phyloP scores from a whole-genome alignment of 116 monocot genomes.

The Trichopus zeylanicus region DNA sequence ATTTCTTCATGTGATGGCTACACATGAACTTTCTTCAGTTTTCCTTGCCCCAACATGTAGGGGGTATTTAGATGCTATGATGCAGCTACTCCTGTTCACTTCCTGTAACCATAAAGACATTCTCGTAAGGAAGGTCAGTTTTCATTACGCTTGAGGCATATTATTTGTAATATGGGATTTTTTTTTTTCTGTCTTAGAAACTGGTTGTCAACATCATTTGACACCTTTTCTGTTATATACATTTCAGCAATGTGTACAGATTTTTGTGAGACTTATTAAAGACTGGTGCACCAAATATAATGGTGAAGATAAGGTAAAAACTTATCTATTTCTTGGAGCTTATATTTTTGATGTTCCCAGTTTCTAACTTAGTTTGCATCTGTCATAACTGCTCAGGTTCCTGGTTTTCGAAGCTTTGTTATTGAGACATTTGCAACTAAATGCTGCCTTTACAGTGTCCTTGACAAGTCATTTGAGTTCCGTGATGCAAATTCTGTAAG shows the following conservation, averaged over 20 bases:
- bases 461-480: constrained; percentile 83
- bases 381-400: constrained; percentile 35
- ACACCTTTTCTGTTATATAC: background rate
- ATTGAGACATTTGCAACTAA: constrained; percentile 68
- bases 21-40: constrained; percentile 70
- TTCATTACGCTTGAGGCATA: background rate
- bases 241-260: constrained; percentile 79
- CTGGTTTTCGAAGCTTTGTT: constrained; percentile 77
- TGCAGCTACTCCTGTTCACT: constrained; percentile 58
- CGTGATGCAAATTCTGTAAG: constrained; percentile 84
- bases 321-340: background rate
- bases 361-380: too few relatives aligned
- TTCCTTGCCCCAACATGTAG: constrained; percentile 57
- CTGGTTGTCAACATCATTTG: background rate
- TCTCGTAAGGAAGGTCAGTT: constrained; percentile 63
- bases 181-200: background rate
- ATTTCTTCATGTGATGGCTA: constrained; percentile 85
- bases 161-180: constrained; percentile 1
- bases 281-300: constrained; percentile 71
- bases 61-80: constrained; percentile 52
- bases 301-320: constrained; percentile 73
- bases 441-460: constrained; percentile 83
- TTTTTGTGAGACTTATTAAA: constrained; percentile 67
- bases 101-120: constrained; percentile 82
- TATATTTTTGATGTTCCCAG: background rate